Evolutionary conservation across 306 rosid species (phyloP).

Genomic region (Castanea mollissima): DNA sequence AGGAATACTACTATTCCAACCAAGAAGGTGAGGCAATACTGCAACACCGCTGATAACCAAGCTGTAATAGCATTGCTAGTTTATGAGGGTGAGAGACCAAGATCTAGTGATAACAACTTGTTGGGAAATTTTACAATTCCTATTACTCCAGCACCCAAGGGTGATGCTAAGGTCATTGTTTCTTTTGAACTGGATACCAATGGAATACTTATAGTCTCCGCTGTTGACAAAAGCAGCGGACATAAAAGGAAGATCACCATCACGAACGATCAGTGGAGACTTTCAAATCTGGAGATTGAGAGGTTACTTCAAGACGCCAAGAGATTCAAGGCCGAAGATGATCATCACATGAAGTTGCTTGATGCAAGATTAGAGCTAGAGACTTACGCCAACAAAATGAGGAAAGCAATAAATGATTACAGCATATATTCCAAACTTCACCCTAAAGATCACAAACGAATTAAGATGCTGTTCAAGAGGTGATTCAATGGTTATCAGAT

Average conservation of each 20-base stretch:
- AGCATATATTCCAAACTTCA: too few species aligned
- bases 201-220: constrained; percentile 6
- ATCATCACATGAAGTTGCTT: constrained; percentile 16
- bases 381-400: constrained; percentile 11
- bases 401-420: constrained; percentile 5
- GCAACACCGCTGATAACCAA: constrained; percentile 13
- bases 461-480: too few species aligned
- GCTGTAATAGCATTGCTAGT: background rate
- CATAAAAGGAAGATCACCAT: constrained; percentile 11
- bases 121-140: constrained; percentile 16
- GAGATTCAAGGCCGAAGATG: constrained; percentile 19
- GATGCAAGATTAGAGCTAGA: constrained; percentile 11
- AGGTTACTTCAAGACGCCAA: constrained; percentile 8
- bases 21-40: background rate
- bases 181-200: background rate
- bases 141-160: constrained; percentile 16
- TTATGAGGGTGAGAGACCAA: constrained; percentile 22
- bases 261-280: constrained; percentile 10
- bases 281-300: constrained; percentile 8
- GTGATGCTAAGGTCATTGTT: background rate
- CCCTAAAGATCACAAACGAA: too few species aligned
- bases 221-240: constrained; percentile 10
- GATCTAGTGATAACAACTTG: constrained; percentile 7
- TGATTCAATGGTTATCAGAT: too few species aligned
- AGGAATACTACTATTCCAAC: constrained; percentile 15